Evolutionary conservation across 768 basidiomycete genomes (phyloP).

Genomic region (Pholiota microspora): DNA sequence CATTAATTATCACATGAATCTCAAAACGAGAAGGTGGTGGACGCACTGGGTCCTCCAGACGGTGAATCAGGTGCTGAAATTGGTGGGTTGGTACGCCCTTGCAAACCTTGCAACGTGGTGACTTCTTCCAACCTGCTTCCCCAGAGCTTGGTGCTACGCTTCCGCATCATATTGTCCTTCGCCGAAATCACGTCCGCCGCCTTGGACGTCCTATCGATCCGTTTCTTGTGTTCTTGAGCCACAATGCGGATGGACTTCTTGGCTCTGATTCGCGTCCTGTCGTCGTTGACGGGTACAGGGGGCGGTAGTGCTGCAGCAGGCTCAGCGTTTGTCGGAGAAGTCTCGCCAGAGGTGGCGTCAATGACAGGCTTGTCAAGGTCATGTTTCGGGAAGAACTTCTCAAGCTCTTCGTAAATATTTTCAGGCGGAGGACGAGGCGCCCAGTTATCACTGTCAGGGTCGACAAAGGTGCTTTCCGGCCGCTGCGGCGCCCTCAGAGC

Average conservation of each 20-base stretch:
- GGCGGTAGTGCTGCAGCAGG: conserved; percentile 38
- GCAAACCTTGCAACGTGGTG: conserved; percentile 67
- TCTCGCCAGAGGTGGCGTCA: conserved; percentile 77
- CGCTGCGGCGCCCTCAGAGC: conserved; percentile 11
- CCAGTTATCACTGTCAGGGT: conserved; percentile 72
- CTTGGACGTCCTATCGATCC: conserved; percentile 68
- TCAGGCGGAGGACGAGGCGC: conserved; percentile 89
- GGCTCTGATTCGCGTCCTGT: conserved; percentile 45
- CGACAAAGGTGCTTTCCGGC: conserved; percentile 57
- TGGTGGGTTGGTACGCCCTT: conserved; percentile 46
- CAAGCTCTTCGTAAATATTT: conserved; percentile 88
- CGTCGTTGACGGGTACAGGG: conserved; percentile 27
- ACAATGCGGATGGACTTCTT: conserved; percentile 94
- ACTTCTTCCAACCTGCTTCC: conserved; percentile 93
- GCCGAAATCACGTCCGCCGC: conserved; percentile 45
- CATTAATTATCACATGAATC: not conserved
- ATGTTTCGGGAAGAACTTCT: conserved; percentile 94
- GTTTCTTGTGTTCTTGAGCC: conserved; percentile 82
- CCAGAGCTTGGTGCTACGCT: conserved; percentile 95
- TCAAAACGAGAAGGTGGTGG: conserved; percentile 6
- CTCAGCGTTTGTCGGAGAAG: conserved; percentile 70
- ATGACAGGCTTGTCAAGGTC: conserved; percentile 96
- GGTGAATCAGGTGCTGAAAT: conserved; percentile 55
- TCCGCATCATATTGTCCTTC: conserved; percentile 54
- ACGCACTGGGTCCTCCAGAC: conserved; percentile 68